phyloP scores from a whole-genome alignment of 2,329 filamentous ascomycete genomes.

The Fusarium verrucosum region DNA sequence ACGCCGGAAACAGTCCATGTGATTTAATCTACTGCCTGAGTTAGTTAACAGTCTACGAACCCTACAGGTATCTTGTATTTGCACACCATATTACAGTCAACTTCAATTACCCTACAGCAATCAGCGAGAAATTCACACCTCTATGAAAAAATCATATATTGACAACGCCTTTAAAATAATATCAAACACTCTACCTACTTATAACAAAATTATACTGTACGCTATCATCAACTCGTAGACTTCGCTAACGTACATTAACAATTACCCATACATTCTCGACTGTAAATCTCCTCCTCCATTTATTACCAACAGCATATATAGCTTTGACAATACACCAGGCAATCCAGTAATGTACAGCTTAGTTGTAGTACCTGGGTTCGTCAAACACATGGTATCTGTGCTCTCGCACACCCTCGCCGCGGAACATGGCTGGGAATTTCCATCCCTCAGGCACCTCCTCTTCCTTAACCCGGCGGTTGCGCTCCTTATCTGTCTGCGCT shows the following conservation, averaged over 20 bases:
- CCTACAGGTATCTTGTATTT: neutral
- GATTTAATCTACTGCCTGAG: too few species aligned
- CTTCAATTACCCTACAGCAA: conserved; percentile 2
- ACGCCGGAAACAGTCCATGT: neutral
- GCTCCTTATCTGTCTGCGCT: conserved; percentile 59
- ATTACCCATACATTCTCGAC: conserved; percentile 16
- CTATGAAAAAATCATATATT: neutral
- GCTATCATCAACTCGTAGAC: conserved; percentile 22
- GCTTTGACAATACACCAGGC: conserved; percentile 2
- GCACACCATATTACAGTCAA: neutral
- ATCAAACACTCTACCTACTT: neutral
- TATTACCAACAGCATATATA: neutral
- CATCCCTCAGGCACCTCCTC: conserved; percentile 77
- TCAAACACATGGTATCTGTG: conserved; percentile 96
- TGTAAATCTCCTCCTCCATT: conserved; percentile 21
- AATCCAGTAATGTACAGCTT: neutral
- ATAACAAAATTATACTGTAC: conserved; percentile 23
- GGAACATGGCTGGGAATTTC: conserved; percentile 86
- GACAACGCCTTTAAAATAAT: neutral
- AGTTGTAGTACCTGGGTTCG: conserved; percentile 77
- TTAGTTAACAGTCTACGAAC: neutral
- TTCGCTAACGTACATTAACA: conserved; percentile 33
- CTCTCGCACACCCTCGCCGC: conserved; percentile 84
- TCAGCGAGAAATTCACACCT: neutral
- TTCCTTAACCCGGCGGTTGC: conserved; percentile 71